A percentile compares a stretch with the other conserved stretches of the same genome.
These are phyloP conservation scores for Scheffersomyces amazonensis DNA, from an alignment of 805 yeast genomes.

Conservation along the genomic window DNA sequence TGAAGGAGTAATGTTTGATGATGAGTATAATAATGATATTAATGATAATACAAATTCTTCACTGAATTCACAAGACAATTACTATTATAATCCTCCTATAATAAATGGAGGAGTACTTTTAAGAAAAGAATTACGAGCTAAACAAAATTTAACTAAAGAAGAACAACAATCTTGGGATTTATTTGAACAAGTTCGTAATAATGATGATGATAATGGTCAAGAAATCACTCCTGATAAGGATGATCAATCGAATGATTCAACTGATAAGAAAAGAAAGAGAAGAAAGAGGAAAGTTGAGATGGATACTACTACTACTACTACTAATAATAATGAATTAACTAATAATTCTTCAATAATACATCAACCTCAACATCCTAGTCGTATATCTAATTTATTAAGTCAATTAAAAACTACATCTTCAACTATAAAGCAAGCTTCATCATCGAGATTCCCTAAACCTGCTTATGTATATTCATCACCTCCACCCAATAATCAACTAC, in stretches of 20 bases:
- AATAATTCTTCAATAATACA: not conserved
- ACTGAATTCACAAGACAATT: no score
- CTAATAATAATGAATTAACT: not conserved
- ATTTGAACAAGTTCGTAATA: constrained; percentile 27
- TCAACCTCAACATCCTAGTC: constrained; percentile 3
- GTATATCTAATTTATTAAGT: constrained; percentile 18
- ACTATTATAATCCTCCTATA: constrained; percentile 10
- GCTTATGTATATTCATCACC: not conserved
- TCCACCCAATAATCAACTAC: not conserved
- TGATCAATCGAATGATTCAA: not conserved
- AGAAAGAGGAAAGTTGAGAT: constrained; percentile 9
- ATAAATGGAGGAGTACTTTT: constrained; percentile 39
- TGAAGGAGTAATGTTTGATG: constrained; percentile 22
- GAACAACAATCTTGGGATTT: constrained; percentile 36
- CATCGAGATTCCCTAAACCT: not conserved
- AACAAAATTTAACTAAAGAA: constrained; percentile 27
- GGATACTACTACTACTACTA: constrained; percentile 8
- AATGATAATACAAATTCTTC: no score
- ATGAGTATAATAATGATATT: constrained; percentile 4
- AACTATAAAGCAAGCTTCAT: not conserved
- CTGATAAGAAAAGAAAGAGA: not conserved
- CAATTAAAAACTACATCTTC: constrained; percentile 14
- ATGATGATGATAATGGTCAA: constrained; percentile 1
- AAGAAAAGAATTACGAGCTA: constrained; percentile 29
- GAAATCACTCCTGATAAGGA: not conserved